Evolutionary conservation across 495 filamentous ascomycete genomes (phyloP).

Genomic region (Penicillium maclennaniae): DNA sequence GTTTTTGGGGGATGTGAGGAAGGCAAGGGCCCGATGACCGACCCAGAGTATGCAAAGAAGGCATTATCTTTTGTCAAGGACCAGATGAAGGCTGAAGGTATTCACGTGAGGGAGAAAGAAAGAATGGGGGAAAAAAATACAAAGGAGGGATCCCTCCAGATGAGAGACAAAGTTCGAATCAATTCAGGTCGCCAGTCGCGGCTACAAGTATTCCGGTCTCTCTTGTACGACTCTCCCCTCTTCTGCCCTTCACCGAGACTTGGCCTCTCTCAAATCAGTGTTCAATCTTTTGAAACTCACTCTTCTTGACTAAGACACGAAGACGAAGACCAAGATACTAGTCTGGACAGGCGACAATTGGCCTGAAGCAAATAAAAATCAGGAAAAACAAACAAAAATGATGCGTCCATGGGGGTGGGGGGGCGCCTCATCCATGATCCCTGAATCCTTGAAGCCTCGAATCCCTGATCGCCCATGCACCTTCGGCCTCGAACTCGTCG

Average conservation of each 20-base stretch:
- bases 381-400: slow-evolving; percentile 13
- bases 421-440: slow-evolving; percentile 19
- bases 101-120: no score
- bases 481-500: slow-evolving; percentile 19
- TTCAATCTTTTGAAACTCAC: not conserved
- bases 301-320: no score
- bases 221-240: not conserved
- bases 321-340: not conserved
- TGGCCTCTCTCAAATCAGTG: not conserved
- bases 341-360: no score
- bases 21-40: no score
- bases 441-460: slow-evolving; percentile 9
- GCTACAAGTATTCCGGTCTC: slow-evolving; percentile 16
- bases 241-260: slow-evolving; percentile 22
- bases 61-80: no score
- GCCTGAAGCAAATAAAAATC: no score
- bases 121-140: not conserved
- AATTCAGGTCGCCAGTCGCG: slow-evolving; percentile 28
- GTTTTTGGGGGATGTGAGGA: slow-evolving; percentile 1
- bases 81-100: not conserved
- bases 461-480: slow-evolving; percentile 23
- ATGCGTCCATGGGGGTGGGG: slow-evolving; percentile 21
- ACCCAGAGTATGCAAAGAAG: no score
- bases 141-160: no score
- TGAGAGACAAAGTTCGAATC: not conserved